Base-by-base conservation (phyloP, 2,329 filamentous ascomycete species). In the Lachnum nothofagi region DNA sequence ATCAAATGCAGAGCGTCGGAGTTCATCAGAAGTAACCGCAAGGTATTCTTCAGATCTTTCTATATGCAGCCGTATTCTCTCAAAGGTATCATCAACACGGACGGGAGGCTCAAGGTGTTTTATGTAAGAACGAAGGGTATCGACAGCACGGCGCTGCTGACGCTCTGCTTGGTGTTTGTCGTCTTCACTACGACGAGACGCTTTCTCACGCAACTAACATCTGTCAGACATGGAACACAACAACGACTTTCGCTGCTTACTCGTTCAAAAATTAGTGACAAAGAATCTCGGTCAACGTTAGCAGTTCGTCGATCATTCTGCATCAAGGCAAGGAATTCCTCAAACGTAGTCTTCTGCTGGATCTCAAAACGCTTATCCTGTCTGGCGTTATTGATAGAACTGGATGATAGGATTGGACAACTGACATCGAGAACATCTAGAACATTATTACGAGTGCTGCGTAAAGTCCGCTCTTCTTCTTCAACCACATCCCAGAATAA, bases 401-500 rank as follows among this genome's bases (percentile, higher is more conserved):
- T 25, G 19, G 19, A 37, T 22, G 7, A 16, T 3, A 39, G 19
- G 33, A 31, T 6, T 7, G 22, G 38, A 31, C 22, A 12, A 72
- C 83, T 74, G 69, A 93, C 88, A 75, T 94, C 88, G 59, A 95
- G 77, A 58, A 93, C 88, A 70, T 95, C 90, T 56, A 93, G 73
- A 33, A 94, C 86, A 63, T 90, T 83, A 64, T 93, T 94, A 53
- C 88, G 79, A 42, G 85, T 84, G 42, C 81, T 83, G 53, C 91
- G 85, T 41, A 96, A 74, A n/a, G 85, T 83, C 49, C 87, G 82
- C 64, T 98, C 91, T 67, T 97, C 90, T 66, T 95, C 90, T 66
- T 97, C 93, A 22, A 97, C 78, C 41, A 91, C 75, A 66, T 98
- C 93, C 89, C 91, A 96, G 72, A 98, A 97, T 5, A 98, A 75